Percentiles rank a stretch among this genome's conserved stretches.
These are phyloP conservation scores for Globisporangium takayamanum DNA, from an alignment of 352 stramenopile species.

Conservation along the genomic window DNA sequence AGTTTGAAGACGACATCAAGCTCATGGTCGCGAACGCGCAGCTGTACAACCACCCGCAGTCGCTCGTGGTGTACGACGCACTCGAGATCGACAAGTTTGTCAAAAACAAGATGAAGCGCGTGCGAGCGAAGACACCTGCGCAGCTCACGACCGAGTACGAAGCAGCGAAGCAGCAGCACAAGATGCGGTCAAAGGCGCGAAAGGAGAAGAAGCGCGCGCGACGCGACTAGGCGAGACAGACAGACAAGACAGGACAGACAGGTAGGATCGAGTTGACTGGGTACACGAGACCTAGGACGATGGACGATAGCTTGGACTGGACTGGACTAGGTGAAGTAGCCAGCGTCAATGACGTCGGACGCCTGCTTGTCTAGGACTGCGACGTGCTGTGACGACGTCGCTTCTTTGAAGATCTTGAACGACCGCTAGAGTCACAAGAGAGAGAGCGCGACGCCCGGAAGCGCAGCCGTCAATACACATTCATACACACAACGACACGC, in stretches of 20 bases:
- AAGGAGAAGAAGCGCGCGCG: conserved; percentile 76
- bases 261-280: not conserved
- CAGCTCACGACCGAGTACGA: conserved; percentile 64
- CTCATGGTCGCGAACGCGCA: conserved; percentile 87
- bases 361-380: conserved; percentile 64
- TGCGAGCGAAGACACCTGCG: conserved; percentile 50
- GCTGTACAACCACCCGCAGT: conserved; percentile 82
- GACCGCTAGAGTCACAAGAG: conserved; percentile 30
- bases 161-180: conserved; percentile 75
- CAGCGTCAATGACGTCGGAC: conserved; percentile 77
- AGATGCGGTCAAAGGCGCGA: conserved; percentile 58
- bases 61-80: conserved; percentile 76
- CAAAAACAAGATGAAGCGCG: conserved; percentile 65
- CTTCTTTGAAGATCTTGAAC: conserved; percentile 86
- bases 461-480: not conserved
- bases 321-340: conserved; percentile 75
- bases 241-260: not conserved
- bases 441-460: too few species aligned
- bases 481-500: not conserved
- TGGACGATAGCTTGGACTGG: not conserved
- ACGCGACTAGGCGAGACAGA: conserved; percentile 18
- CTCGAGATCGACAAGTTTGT: conserved; percentile 85
- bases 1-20: conserved; percentile 77
- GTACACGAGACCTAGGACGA: conserved; percentile 3
- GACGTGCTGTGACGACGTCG: conserved; percentile 60